Percentiles rank a stretch among this genome's conserved stretches.
These are phyloP conservation scores for Euphorbia peplus DNA, from an alignment of 345 rosid species.

Conservation along the genomic window DNA sequence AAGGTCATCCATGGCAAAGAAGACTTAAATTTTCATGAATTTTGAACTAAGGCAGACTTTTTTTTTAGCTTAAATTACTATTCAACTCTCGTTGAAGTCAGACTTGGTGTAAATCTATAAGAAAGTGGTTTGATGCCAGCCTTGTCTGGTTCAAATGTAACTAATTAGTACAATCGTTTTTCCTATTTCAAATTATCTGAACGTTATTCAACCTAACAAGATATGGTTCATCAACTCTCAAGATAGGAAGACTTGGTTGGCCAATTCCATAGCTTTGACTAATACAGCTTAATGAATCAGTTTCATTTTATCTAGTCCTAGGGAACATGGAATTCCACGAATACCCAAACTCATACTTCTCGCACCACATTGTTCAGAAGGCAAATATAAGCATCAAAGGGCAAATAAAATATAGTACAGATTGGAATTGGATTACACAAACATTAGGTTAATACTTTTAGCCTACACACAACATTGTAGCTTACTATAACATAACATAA, in stretches of 20 bases:
- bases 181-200: not conserved
- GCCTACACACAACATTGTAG: not conserved
- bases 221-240: not conserved
- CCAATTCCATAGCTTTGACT: not conserved
- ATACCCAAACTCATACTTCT: not conserved
- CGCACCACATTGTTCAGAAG: not conserved
- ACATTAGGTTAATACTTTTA: not conserved
- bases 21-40: conserved; percentile 1
- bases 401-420: not conserved
- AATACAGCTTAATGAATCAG: not conserved
- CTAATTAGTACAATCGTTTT: not conserved
- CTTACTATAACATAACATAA: not conserved
- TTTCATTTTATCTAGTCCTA: not conserved
- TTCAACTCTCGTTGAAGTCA: not conserved
- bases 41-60: not conserved
- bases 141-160: not conserved
- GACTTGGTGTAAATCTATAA: not conserved
- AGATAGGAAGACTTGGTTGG: not conserved
- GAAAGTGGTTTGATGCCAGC: not conserved
- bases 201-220: not conserved
- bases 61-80: not conserved
- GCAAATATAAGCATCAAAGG: not conserved
- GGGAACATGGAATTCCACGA: not conserved
- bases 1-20: not conserved
- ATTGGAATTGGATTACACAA: not conserved